Conservation (phyloP, 2,329 filamentous ascomycete genomes). For the Thielaviopsis musarum region DNA sequence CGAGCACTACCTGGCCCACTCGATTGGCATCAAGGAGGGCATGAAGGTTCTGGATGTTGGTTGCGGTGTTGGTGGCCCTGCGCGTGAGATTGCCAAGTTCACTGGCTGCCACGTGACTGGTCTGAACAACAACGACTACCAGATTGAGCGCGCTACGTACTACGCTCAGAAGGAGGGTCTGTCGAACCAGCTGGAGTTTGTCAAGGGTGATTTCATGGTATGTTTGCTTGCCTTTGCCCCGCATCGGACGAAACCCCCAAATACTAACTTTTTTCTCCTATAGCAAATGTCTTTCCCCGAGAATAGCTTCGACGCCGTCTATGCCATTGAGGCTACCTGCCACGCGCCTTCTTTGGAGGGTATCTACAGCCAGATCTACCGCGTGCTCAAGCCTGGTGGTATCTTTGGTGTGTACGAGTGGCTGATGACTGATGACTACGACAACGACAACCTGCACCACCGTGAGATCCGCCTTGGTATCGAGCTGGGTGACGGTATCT, state of each 20-base stretch:
- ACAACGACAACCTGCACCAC: constrained; percentile 75
- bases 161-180: constrained; percentile 75
- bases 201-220: constrained; percentile 94
- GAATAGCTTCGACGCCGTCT: constrained; percentile 84
- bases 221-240: constrained; percentile 12
- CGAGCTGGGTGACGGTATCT: constrained; percentile 89
- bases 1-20: constrained; percentile 90
- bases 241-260: background rate
- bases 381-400: constrained; percentile 88
- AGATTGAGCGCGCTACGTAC: constrained; percentile 79
- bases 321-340: constrained; percentile 92
- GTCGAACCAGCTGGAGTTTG: constrained; percentile 62
- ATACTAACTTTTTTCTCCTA: background rate
- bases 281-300: constrained; percentile 90
- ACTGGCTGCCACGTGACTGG: constrained; percentile 77
- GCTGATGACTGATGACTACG: constrained; percentile 94
- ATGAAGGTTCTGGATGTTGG: constrained; percentile 92
- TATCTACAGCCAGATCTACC: constrained; percentile 88
- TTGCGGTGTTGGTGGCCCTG: constrained; percentile 90
- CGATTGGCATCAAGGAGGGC: constrained; percentile 68
- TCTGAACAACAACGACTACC: constrained; percentile 98
- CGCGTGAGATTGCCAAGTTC: constrained; percentile 92
- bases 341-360: constrained; percentile 83
- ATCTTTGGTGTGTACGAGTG: constrained; percentile 96
- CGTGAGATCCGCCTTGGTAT: constrained; percentile 85